Evolutionary conservation across 1,139 yeast species (phyloP).

Genomic region (Taphrina deformans): DNA sequence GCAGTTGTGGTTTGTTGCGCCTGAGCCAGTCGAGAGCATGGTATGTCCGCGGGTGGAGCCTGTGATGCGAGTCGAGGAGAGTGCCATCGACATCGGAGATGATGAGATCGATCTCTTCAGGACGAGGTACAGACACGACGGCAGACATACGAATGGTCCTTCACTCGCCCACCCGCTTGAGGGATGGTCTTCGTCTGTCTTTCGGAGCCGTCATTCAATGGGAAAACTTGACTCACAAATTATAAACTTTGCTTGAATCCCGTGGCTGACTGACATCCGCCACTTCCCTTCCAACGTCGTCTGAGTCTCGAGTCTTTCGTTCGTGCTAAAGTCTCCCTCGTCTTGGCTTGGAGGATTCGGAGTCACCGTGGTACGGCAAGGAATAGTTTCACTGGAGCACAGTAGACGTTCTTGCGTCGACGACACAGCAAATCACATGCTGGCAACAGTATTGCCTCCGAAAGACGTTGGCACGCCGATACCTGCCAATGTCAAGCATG

Average conservation of each 20-base stretch:
- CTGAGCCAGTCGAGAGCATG: conserved; percentile 35
- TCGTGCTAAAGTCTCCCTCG: too few species aligned
- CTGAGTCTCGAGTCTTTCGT: too few species aligned
- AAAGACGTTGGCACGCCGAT: conserved; percentile 67
- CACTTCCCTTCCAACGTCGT: neutral
- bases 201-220: too few species aligned
- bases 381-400: too few species aligned
- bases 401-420: too few species aligned
- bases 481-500: conserved; percentile 86
- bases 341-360: too few species aligned
- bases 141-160: conserved; percentile 1
- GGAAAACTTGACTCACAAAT: too few species aligned
- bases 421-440: neutral
- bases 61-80: conserved; percentile 33
- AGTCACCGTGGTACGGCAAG: too few species aligned
- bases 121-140: neutral
- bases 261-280: neutral
- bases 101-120: conserved; percentile 19
- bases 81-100: conserved; percentile 36
- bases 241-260: neutral
- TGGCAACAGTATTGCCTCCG: conserved; percentile 2
- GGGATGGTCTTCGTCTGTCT: too few species aligned
- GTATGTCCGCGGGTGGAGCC: conserved; percentile 34
- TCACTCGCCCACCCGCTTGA: too few species aligned
- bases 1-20: conserved; percentile 29